Evolutionary conservation across 1,139 yeast genomes (phyloP).

Genomic region (Suhomyces panamericanus): DNA sequence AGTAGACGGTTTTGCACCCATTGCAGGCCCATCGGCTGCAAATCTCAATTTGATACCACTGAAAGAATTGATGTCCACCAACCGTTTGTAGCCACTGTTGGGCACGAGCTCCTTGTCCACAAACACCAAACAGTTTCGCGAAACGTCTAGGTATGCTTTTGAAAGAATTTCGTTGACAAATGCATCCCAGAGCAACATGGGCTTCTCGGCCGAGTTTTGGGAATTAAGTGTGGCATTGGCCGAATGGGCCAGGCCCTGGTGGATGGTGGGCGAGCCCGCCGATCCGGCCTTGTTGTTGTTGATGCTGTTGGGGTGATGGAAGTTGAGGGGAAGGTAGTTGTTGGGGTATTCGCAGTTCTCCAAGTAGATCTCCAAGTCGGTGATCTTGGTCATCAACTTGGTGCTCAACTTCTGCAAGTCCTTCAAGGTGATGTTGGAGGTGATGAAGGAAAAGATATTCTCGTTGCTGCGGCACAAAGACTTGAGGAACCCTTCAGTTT

Average conservation of each 20-base stretch:
- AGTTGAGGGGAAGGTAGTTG: conserved; percentile 22
- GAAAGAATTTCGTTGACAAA: conserved; percentile 29
- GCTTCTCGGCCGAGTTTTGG: conserved; percentile 4
- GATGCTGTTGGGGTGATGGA: conserved; percentile 8
- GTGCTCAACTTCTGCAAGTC: conserved; percentile 51
- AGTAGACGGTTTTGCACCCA: conserved; percentile 5
- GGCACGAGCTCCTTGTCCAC: conserved; percentile 20
- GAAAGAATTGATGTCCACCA: conserved; percentile 29
- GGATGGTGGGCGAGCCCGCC: conserved; percentile 5
- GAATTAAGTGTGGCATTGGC: conserved; percentile 7
- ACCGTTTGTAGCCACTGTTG: conserved; percentile 16
- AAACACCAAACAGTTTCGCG: conserved; percentile 35
- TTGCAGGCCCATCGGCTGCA: conserved; percentile 14
- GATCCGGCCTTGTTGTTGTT: conserved; percentile 6
- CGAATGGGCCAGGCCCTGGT: conserved; percentile 1
- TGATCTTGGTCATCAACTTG: conserved; percentile 36
- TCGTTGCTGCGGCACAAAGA: conserved; percentile 47
- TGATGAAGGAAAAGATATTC: conserved; percentile 47
- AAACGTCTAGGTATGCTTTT: conserved; percentile 34
- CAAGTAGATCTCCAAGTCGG: conserved; percentile 35
- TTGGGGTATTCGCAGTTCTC: conserved; percentile 43
- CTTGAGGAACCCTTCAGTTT: conserved; percentile 53
- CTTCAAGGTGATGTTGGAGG: conserved; percentile 45
- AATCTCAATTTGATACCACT: conserved; percentile 37
- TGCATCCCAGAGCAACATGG: conserved; percentile 17